Evolutionary conservation across 768 basidiomycete genomes (phyloP).

Genomic region (Thelephora ganbajun): DNA sequence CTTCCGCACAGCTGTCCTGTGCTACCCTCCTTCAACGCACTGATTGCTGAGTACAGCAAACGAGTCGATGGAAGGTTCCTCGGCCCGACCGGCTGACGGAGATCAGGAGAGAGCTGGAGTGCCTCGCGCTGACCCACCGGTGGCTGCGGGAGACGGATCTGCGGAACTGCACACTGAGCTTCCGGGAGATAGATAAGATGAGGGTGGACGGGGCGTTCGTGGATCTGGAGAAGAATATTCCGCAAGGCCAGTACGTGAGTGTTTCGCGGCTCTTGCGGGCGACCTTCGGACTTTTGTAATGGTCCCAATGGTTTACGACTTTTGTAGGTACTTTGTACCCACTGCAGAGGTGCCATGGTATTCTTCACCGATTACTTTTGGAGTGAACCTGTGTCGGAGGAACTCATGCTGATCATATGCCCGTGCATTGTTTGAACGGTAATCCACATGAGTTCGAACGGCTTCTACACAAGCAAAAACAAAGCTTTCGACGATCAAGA

Average conservation of each 20-base stretch:
- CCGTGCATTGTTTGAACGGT: constrained; percentile 3
- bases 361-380: constrained; percentile 86
- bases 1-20: background rate
- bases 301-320: background rate
- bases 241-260: constrained; percentile 88
- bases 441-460: background rate
- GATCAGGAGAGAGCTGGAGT: constrained; percentile 80
- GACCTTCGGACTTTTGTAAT: too few species aligned
- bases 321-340: too few species aligned
- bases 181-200: constrained; percentile 97
- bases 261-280: background rate
- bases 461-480: constrained; percentile 60
- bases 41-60: constrained; percentile 32
- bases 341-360: constrained; percentile 93
- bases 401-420: constrained; percentile 87
- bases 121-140: constrained; percentile 84
- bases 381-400: constrained; percentile 94
- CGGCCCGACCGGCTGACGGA: constrained; percentile 83
- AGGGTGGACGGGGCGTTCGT: constrained; percentile 94
- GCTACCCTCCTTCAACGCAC: constrained; percentile 8
- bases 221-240: constrained; percentile 83
- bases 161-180: constrained; percentile 83
- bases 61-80: constrained; percentile 95
- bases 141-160: constrained; percentile 94
- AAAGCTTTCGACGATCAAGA: constrained; percentile 92